These are phyloP conservation scores for Leucogyrophana mollusca DNA, from an alignment of 768 basidiomycete species.

Conservation along the genomic window DNA sequence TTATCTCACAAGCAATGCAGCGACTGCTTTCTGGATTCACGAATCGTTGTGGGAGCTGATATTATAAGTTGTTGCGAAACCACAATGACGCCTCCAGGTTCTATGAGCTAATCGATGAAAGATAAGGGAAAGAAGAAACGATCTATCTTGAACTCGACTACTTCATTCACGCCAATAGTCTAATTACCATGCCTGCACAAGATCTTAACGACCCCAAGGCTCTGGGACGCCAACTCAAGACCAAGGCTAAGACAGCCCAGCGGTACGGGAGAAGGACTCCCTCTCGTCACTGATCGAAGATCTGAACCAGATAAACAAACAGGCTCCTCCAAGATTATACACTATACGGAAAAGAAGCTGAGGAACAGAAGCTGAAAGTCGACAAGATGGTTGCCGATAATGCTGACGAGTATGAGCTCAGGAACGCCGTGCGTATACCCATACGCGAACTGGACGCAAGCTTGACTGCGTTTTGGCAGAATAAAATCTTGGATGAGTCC, in stretches of 20 bases:
- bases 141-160: neutral
- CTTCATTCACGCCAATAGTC: neutral
- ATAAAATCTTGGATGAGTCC: slow-evolving; percentile 70
- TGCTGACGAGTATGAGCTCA: slow-evolving; percentile 75
- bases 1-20: slow-evolving; percentile 9
- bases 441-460: neutral
- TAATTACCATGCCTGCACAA: slow-evolving; percentile 10
- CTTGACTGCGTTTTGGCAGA: slow-evolving; percentile 36
- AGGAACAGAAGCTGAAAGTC: slow-evolving; percentile 54
- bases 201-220: slow-evolving; percentile 36
- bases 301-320: neutral
- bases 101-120: slow-evolving; percentile 3
- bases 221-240: slow-evolving; percentile 68
- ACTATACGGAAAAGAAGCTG: slow-evolving; percentile 66
- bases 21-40: slow-evolving; percentile 1
- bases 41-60: neutral
- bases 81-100: neutral
- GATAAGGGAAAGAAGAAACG: neutral
- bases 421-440: slow-evolving; percentile 59
- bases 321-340: slow-evolving; percentile 70
- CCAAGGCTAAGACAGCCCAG: slow-evolving; percentile 66
- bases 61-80: neutral
- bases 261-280: slow-evolving; percentile 43
- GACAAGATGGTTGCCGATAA: slow-evolving; percentile 59
- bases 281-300: neutral